Conservation (phyloP, 164 flowering plant species). For the grape (Vitis vinifera) region ASM3070453v1 NC_081822.1:25977001-25977500, state of each 20-base stretch:
- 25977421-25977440: conserved; percentile 11
- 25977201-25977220: too few species aligned
- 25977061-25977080: too few species aligned
- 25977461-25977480: conserved; percentile 47
- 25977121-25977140: too few species aligned
- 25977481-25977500: conserved; percentile 62
- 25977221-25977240: neutral
- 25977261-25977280: neutral
- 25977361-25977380: conserved; percentile 43
- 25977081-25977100: too few species aligned
- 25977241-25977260: neutral
- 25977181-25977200: too few species aligned
- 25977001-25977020: neutral
- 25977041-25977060: neutral
- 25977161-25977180: too few species aligned
- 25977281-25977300: conserved; percentile 16
- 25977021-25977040: conserved; percentile 11
- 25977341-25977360: conserved; percentile 46
- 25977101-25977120: too few species aligned
- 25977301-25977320: conserved; percentile 31
- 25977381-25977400: conserved; percentile 41
- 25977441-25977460: conserved; percentile 8
- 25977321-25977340: conserved; percentile 41
- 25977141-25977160: too few species aligned
- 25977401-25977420: conserved; percentile 22